phyloP scores from a whole-genome alignment of 108 stramenopile species.

The Skeletonema menzelii region DNA sequence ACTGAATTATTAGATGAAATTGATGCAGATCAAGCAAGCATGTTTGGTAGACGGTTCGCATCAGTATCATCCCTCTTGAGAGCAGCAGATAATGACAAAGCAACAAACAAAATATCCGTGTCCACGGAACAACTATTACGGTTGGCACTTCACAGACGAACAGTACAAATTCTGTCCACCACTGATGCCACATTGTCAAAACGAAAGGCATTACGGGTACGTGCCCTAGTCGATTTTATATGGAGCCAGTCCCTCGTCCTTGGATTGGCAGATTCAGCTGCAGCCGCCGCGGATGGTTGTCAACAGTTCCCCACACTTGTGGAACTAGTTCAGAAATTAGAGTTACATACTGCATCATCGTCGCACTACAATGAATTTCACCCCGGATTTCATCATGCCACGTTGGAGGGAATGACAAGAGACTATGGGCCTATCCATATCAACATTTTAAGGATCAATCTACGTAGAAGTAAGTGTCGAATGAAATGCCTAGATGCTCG shows the following conservation, averaged over 20 bases:
- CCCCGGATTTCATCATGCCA: conserved; percentile 33
- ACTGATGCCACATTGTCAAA: conserved; percentile 11
- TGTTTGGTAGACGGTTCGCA: conserved; percentile 37
- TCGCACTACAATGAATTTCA: conserved; percentile 16
- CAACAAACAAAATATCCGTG: neutral
- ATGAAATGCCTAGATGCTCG: conserved; percentile 37
- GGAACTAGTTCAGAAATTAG: neutral
- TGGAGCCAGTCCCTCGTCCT: conserved; percentile 34
- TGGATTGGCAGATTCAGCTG: neutral
- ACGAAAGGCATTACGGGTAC: conserved; percentile 28
- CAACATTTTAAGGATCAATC: conserved; percentile 30
- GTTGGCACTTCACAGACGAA: conserved; percentile 32
- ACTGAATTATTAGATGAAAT: conserved; percentile 26
- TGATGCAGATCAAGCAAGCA: conserved; percentile 30
- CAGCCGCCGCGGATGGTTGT: neutral
- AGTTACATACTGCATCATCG: conserved; percentile 11
- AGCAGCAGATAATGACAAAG: conserved; percentile 6
- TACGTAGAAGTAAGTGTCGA: neutral
- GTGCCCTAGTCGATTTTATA: conserved; percentile 36
- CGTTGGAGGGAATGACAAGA: conserved; percentile 16
- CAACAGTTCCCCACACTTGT: conserved; percentile 7
- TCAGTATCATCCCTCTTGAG: conserved; percentile 26
- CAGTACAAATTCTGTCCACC: conserved; percentile 30
- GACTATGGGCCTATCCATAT: conserved; percentile 43
- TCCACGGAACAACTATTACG: conserved; percentile 21